A percentile compares a stretch with the other conserved stretches of the same genome.
Conservation (phyloP, 768 basidiomycete genomes). For the Daedalea quercina region DNA sequence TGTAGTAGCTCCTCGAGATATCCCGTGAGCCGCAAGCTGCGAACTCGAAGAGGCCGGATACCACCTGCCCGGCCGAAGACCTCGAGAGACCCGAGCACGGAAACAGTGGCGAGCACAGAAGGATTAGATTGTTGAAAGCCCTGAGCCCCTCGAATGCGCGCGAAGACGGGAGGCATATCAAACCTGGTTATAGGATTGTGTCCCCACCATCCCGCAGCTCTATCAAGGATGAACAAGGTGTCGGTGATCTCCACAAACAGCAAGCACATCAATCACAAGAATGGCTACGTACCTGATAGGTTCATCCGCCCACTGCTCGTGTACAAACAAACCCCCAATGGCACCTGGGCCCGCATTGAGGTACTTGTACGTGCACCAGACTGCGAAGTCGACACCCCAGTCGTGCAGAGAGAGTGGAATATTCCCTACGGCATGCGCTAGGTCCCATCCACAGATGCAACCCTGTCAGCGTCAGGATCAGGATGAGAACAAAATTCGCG, state of each 20-base stretch:
- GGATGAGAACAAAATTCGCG: too few relatives aligned
- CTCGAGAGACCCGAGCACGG: slow-evolving; percentile 79
- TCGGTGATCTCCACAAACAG: background rate
- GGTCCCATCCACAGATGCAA: slow-evolving; percentile 92
- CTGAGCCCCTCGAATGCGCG: slow-evolving; percentile 83
- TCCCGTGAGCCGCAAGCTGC: slow-evolving; percentile 65
- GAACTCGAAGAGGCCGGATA: slow-evolving; percentile 58
- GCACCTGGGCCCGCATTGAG: slow-evolving; percentile 94
- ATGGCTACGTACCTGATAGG: slow-evolving; percentile 42
- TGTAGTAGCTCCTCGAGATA: slow-evolving; percentile 60
- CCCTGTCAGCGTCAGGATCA: too few relatives aligned
- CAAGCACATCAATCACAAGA: background rate
- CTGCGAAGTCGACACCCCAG: slow-evolving; percentile 95
- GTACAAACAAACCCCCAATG: slow-evolving; percentile 91
- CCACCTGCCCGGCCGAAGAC: slow-evolving; percentile 77
- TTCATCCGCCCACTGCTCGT: slow-evolving; percentile 70
- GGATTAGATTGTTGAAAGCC: slow-evolving; percentile 98
- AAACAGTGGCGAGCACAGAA: slow-evolving; percentile 68
- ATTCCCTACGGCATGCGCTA: slow-evolving; percentile 94
- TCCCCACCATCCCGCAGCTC: slow-evolving; percentile 98
- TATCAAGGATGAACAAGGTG: slow-evolving; percentile 23
- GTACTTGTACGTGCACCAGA: slow-evolving; percentile 99
- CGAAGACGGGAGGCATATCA: slow-evolving; percentile 79
- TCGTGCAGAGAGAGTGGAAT: slow-evolving; percentile 84
- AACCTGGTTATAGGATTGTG: slow-evolving; percentile 85